Percentiles rank a stretch among this genome's conserved stretches.
Conservation (phyloP, 2,329 filamentous ascomycete species). For the Bipolaris sorokiniana region DNA sequence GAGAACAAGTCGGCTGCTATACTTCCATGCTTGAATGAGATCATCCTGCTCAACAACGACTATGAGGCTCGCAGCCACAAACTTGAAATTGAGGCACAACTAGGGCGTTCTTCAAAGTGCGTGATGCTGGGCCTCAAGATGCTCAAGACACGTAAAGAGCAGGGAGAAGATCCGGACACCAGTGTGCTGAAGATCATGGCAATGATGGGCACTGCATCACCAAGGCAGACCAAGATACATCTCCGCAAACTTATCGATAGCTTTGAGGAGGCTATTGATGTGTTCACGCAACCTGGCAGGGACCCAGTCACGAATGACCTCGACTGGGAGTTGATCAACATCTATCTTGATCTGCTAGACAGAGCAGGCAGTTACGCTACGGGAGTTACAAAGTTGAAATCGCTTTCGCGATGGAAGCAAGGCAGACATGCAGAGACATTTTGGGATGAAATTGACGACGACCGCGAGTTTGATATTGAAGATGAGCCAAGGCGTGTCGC, state of each 20-base stretch:
- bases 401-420: constrained; percentile 79
- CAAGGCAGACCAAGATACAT: constrained; percentile 54
- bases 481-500: constrained; percentile 69
- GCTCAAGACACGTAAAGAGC: constrained; percentile 58
- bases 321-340: constrained; percentile 82
- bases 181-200: constrained; percentile 63
- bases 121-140: constrained; percentile 58
- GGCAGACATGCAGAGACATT: constrained; percentile 74
- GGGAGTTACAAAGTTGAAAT: constrained; percentile 73
- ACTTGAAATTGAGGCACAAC: constrained; percentile 61
- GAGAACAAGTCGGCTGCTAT: constrained; percentile 36
- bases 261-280: constrained; percentile 60
- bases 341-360: constrained; percentile 82
- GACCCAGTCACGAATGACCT: constrained; percentile 55
- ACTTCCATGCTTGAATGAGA: constrained; percentile 49
- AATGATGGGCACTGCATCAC: constrained; percentile 60
- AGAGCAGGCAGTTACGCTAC: constrained; percentile 66
- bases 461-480: constrained; percentile 85
- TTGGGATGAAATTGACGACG: constrained; percentile 79
- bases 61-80: constrained; percentile 62
- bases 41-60: constrained; percentile 61
- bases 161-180: constrained; percentile 50
- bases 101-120: constrained; percentile 43
- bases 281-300: constrained; percentile 53
- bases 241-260: constrained; percentile 56